Evolutionary conservation across 441 rosid genomes (phyloP), one percentile per base, ranked within the genome.

Genomic region (Gossypium gossypioides): DNA sequence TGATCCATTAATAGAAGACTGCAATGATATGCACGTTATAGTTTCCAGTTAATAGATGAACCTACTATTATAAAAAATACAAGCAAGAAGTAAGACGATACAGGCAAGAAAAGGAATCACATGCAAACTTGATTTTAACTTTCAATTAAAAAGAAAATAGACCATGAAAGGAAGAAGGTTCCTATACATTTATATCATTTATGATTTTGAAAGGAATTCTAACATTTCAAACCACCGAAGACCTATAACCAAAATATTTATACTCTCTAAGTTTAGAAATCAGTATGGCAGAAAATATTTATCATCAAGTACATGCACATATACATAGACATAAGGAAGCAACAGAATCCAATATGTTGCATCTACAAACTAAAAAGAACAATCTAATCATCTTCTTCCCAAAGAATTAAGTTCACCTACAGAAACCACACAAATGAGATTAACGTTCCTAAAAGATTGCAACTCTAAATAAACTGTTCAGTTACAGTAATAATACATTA

Each of bases 1-100:
- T 3, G 97, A 88, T 24, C 93, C 91, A 54, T 88, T 93, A 62
- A 90, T 80, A 68, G 96, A 93, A 21, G 99, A 91, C 98, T 96
- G 97, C 78, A 80, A 76, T 2, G 3, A n/a, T 68, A 74, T 72
- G 34, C 40, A 51, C 64, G 29, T 56, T 40, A 71, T 37, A 75
- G 51, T 69, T 79, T 58, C 42, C 67, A 74, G 42, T 10, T 56
- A 69, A 69, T 59, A 72, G 29, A 75, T 59, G 10, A 59, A 37
- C 16, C 3, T 22, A 24, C 61, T 21, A n/a, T 1, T 21, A 21
- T 37, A 56, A 56, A 42, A n/a, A 40, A 48, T 46, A 29, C 3
- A 13, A 46, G n/a, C 13, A 6, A 42, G 27, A 44, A 42, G 19
- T 60, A 74, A 68, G 72, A 46, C 3, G 27, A 21, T 2, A 24